Base-by-base conservation (phyloP, 139 green algal species). In the Tetradesmus obliquus region DNA sequence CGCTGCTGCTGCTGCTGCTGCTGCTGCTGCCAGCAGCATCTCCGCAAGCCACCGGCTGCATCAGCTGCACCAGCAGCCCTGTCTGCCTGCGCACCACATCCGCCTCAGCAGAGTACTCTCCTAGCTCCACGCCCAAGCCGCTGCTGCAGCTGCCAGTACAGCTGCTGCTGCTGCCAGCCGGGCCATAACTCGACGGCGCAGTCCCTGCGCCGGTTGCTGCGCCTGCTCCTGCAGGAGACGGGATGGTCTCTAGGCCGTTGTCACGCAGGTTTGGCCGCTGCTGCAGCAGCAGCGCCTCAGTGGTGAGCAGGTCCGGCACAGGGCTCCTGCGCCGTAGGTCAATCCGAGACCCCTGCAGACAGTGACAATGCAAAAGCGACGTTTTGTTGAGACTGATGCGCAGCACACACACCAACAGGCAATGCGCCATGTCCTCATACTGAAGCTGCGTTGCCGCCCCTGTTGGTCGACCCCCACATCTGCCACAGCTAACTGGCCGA, bases 21-120 rank as follows among this genome's bases (percentile, higher is more conserved):
- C 54, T 15, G 84, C 58, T 15, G 19, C 62, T 62, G 24, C 58
- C 7, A 17, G 53, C 51, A 53, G 53, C 54, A 10, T 2, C 55
- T 51, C 32, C 32, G 32, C 32, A 45, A 45, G 87, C 17, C 5
- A 17, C 45, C 45, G 13, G 22, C 60, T 88, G 57, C 79, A 92
- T 87, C 88, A 92, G 80, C 60, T 87, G 79, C 32, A 92, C 58
- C 53, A 92, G 81, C 60, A 87, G 6, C 15, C 20, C 57, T 13
- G 62, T 92, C 81, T 92, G 88, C 45, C 81, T 60, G 17, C 88
- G 58, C 32, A 92, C 80, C 17, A 92, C 22, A 3, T 92, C 88
- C 15, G 88, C 88, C 60, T 92, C 88, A 55, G 80, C 20, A 20
- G 58, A 71, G 58, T 92, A 92, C 45, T 66, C 87, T 24, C 87